Conservation (phyloP, 2,329 filamentous ascomycete genomes). For the Fusarium begoniae region DNA sequence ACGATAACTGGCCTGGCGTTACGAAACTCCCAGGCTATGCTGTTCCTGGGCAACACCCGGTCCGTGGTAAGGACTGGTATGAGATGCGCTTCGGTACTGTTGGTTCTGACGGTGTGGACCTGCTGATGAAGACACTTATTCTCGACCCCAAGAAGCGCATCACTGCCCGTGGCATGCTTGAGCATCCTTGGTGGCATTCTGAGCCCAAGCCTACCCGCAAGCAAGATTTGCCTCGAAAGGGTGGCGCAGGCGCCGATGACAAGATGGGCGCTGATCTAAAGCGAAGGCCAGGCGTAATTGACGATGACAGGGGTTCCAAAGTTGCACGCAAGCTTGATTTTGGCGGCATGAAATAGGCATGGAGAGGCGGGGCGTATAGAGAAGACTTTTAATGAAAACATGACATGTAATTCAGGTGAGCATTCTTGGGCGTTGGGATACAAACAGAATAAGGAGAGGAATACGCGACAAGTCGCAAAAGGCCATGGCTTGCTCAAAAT, state of each 20-base stretch:
- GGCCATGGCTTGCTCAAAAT: not conserved
- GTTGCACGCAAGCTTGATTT: slow-evolving; percentile 88
- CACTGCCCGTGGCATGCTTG: slow-evolving; percentile 78
- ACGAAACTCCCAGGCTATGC: slow-evolving; percentile 82
- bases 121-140: slow-evolving; percentile 84
- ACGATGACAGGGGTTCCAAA: slow-evolving; percentile 74
- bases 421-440: slow-evolving; percentile 27
- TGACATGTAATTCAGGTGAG: slow-evolving; percentile 2
- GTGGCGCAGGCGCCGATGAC: slow-evolving; percentile 74
- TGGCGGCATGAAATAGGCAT: slow-evolving; percentile 53
- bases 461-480: not conserved
- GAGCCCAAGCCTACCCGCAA: slow-evolving; percentile 86
- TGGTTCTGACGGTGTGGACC: slow-evolving; percentile 83
- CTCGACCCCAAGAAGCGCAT: slow-evolving; percentile 89
- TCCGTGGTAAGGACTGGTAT: slow-evolving; percentile 77
- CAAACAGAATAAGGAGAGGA: not conserved
- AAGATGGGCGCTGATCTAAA: slow-evolving; percentile 86
- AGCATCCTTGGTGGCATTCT: slow-evolving; percentile 85
- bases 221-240: slow-evolving; percentile 81
- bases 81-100: slow-evolving; percentile 80
- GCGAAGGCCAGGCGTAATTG: slow-evolving; percentile 73
- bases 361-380: not conserved
- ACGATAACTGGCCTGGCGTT: slow-evolving; percentile 96
- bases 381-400: not conserved
- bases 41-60: slow-evolving; percentile 68